These are phyloP conservation scores for Fusarium sp. DNA, from an alignment of 2,329 filamentous ascomycete species.

Conservation along the genomic window DNA sequence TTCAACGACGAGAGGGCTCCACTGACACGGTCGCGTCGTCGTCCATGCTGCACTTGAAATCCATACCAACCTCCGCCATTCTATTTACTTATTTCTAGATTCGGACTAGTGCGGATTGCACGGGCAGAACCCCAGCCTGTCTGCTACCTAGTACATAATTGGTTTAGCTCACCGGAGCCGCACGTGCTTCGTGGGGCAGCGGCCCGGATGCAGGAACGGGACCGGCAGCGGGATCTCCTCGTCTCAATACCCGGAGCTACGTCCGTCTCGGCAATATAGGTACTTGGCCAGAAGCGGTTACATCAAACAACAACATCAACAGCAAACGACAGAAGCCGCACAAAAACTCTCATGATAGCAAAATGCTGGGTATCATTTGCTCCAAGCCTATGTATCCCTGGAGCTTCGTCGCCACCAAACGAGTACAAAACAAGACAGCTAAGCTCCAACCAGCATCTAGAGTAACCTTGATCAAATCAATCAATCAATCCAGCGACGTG, in stretches of 20 bases:
- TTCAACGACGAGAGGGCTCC: not conserved
- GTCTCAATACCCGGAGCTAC: not conserved
- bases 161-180: conserved; percentile 15
- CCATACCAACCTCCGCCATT: conserved; percentile 20
- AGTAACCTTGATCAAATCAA: conserved; percentile 2
- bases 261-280: not conserved
- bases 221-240: conserved; percentile 1
- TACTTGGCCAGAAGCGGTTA: not conserved
- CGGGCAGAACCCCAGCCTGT: conserved; percentile 18
- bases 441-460: conserved; percentile 10
- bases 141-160: conserved; percentile 6
- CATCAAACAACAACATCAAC: not conserved
- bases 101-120: conserved; percentile 16
- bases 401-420: conserved; percentile 27
- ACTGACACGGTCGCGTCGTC: conserved; percentile 31
- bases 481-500: conserved; percentile 8
- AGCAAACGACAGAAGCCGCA: not conserved
- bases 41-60: conserved; percentile 15
- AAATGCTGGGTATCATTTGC: conserved; percentile 45
- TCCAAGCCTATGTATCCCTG: conserved; percentile 30
- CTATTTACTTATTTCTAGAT: conserved; percentile 42
- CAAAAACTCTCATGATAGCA: conserved; percentile 13
- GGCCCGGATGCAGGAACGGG: conserved; percentile 38
- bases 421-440: conserved; percentile 12
- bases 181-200: conserved; percentile 34